A percentile compares a stretch with the other conserved stretches of the same genome.
phyloP scores from a whole-genome alignment of 495 filamentous ascomycete species.

The Penicillium waksmanii region DNA sequence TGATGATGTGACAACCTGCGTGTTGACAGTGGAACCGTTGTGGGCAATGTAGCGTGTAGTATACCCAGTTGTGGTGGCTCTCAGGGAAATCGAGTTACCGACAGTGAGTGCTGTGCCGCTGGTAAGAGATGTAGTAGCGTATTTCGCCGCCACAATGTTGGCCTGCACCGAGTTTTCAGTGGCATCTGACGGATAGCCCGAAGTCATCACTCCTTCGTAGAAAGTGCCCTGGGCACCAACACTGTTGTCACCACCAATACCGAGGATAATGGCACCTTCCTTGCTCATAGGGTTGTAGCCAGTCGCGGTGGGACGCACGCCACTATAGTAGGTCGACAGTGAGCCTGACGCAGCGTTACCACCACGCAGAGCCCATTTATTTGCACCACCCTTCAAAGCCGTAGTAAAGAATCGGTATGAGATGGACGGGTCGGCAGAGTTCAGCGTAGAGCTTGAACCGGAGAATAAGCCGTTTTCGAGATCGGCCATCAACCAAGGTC shows the following conservation, averaged over 20 bases:
- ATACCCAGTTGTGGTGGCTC: constrained; percentile 53
- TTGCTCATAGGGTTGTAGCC: constrained; percentile 65
- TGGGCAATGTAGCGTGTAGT: constrained; percentile 55
- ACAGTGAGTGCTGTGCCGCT: constrained; percentile 52
- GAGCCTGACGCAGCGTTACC: constrained; percentile 56
- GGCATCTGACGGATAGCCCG: constrained; percentile 58
- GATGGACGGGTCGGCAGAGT: constrained; percentile 50
- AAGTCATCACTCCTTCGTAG: constrained; percentile 65
- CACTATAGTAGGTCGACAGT: constrained; percentile 59
- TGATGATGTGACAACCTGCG: constrained; percentile 56
- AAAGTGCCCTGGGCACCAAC: constrained; percentile 59
- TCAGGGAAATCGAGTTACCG: constrained; percentile 54
- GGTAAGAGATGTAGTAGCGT: constrained; percentile 48
- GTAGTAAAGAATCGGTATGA: constrained; percentile 56
- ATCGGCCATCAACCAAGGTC: constrained; percentile 66
- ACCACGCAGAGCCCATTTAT: constrained; percentile 58
- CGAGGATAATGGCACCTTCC: constrained; percentile 63
- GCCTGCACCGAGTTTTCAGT: constrained; percentile 60
- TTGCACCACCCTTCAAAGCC: constrained; percentile 53
- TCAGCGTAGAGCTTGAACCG: constrained; percentile 40
- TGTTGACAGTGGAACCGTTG: constrained; percentile 49
- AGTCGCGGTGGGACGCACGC: constrained; percentile 46
- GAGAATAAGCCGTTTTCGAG: constrained; percentile 64
- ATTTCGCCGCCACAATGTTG: constrained; percentile 59
- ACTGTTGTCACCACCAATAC: constrained; percentile 63